These are phyloP conservation scores for Eucalyptus paniculata DNA, from an alignment of 345 rosid species.

Conservation along the genomic window DNA sequence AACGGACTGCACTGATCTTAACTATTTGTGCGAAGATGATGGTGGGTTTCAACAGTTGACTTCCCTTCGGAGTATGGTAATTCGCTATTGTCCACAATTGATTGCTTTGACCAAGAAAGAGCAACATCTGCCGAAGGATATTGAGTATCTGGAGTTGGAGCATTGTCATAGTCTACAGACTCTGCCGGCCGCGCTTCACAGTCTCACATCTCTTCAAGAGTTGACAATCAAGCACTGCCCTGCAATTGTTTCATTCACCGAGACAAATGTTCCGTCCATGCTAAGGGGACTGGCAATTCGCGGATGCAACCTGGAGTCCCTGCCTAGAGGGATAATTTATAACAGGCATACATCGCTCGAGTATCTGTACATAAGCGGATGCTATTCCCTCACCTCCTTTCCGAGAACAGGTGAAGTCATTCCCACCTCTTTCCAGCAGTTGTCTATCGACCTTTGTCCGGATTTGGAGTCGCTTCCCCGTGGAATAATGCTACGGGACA, in stretches of 20 bases:
- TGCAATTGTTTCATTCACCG: background rate
- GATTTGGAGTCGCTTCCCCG: background rate
- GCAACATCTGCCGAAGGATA: background rate
- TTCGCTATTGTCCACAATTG: background rate
- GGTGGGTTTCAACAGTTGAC: background rate
- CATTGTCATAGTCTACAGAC: background rate
- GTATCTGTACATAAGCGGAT: background rate
- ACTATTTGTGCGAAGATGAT: background rate
- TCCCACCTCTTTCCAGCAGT: background rate
- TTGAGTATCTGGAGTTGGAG: background rate
- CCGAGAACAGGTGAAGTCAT: background rate
- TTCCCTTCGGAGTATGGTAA: background rate
- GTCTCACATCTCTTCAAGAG: background rate
- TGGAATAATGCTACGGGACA: background rate
- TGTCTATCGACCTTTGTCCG: background rate
- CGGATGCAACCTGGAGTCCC: background rate
- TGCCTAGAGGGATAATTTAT: background rate
- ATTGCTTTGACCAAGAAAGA: background rate
- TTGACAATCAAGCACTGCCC: background rate
- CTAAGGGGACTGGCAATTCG: background rate
- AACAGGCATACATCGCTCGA: background rate
- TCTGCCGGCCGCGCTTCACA: background rate
- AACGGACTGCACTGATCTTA: background rate
- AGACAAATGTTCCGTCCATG: background rate
- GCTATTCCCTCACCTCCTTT: background rate